These are phyloP conservation scores for Xylaria sp. DNA, from an alignment of 2,329 filamentous ascomycete genomes.

Conservation along the genomic window DNA sequence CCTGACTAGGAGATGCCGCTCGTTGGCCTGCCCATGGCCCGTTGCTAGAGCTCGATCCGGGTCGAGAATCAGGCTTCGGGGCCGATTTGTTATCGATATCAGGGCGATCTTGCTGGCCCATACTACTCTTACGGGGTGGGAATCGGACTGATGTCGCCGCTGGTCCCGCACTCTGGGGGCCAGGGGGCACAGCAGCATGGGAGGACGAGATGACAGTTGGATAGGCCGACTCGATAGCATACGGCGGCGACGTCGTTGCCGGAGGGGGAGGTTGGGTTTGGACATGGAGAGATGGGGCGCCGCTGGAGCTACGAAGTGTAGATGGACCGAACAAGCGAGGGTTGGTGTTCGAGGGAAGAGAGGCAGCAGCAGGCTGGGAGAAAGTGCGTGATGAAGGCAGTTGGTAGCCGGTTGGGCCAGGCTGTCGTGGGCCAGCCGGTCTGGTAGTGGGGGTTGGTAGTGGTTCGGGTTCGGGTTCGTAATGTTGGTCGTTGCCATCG, in stretches of 20 bases:
- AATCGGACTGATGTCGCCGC: slow-evolving; percentile 50
- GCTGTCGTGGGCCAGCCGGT: slow-evolving; percentile 51
- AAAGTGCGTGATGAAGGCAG: slow-evolving; percentile 35
- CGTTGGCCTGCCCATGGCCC: slow-evolving; percentile 45
- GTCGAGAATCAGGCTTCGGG: slow-evolving; percentile 38
- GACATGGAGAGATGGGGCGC: slow-evolving; percentile 41
- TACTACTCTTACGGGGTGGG: slow-evolving; percentile 67
- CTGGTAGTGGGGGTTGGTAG: slow-evolving; percentile 37
- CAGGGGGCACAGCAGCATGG: slow-evolving; percentile 32
- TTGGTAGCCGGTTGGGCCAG: slow-evolving; percentile 42
- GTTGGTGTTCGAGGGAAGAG: slow-evolving; percentile 19
- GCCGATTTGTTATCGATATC: slow-evolving; percentile 28
- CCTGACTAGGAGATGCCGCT: slow-evolving; percentile 47
- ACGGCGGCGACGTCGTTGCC: neutral
- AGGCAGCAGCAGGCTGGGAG: slow-evolving; percentile 32
- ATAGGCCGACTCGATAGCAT: slow-evolving; percentile 7
- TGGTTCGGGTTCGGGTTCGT: slow-evolving; percentile 44
- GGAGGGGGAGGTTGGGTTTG: slow-evolving; percentile 33
- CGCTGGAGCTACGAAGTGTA: slow-evolving; percentile 33
- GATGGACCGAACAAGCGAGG: slow-evolving; percentile 29
- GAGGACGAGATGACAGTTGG: slow-evolving; percentile 24
- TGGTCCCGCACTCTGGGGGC: slow-evolving; percentile 33
- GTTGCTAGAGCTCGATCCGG: slow-evolving; percentile 37
- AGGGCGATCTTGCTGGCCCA: slow-evolving; percentile 53
- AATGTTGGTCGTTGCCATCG: slow-evolving; percentile 59